Evolutionary conservation across 176 grass and related monocot species (phyloP), one percentile per base, ranked within the genome.

Genomic region (Paspalum vaginatum): DNA sequence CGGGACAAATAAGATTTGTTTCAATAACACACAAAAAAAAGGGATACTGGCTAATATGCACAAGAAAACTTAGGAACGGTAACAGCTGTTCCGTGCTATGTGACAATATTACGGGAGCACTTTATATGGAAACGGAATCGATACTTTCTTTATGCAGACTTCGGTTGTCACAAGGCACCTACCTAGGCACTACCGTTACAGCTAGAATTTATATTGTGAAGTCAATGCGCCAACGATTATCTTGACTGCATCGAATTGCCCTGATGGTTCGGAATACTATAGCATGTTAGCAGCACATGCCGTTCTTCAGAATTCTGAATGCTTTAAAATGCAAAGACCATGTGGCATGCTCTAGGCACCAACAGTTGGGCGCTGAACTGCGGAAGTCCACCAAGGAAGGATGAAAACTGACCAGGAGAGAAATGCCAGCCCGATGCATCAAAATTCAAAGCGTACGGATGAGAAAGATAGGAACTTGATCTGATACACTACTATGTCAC

Each of bases 281-380:
- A 76, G 37, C 77, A 79, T 67, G 76, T 78, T 65, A 65, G 46
- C 46, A 9, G 32, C 76, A 78, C 27, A 24, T 52, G 57, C 16
- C 22, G 11, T 48, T 32, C 15, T 13, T 20, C 41, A 48, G 57
- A 62, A 77, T 32, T 15, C 9, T 20, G 46, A 39, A 53, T 54
- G 32, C 3, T 52, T 50, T 0, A 5, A 50, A 15, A 37, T 5
- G 24, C 14, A 8, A 27, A 40, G 16, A 74, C 40, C 70, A 55
- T 73, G 70, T 1, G 20, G 32, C 49, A 55, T 32, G 32, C 32
- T 3, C 21, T 53, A 88, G 5, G 11, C 45, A 79, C 58, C 9
- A 53, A 26, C 9, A 39, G 20, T 44, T 63, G 54, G 38, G 32
- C 8, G 38, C 18, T 48, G 17, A 55, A 89, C 20, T 70, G 53